phyloP scores from a whole-genome alignment of 2,329 filamentous ascomycete species.

The Myriosclerotinia duriaeana region DNA sequence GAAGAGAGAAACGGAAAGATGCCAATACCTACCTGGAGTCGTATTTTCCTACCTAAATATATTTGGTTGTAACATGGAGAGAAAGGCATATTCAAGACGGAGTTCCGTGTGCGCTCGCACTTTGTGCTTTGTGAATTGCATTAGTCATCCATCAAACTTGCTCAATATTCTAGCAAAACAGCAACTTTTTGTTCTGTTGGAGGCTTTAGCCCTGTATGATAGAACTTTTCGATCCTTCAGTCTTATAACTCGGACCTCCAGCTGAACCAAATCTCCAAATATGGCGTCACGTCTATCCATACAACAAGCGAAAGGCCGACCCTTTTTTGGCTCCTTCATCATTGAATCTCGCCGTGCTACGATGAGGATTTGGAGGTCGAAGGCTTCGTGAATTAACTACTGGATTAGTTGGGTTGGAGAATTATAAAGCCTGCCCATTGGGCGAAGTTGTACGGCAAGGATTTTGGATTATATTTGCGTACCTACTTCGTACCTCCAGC shows the following conservation, averaged over 20 bases:
- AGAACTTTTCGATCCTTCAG: too few relatives aligned
- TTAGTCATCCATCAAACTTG: background rate
- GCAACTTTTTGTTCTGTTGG: too few relatives aligned
- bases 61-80: background rate
- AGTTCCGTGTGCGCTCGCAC: slow-evolving; percentile 13
- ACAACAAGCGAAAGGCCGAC: too few relatives aligned
- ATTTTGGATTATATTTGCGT: background rate
- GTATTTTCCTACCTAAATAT: background rate
- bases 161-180: too few relatives aligned
- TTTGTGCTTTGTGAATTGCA: background rate
- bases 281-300: too few relatives aligned
- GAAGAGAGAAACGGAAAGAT: background rate
- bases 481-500: too few relatives aligned
- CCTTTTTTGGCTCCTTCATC: background rate
- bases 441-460: too few relatives aligned
- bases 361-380: background rate
- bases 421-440: background rate
- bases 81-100: background rate
- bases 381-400: background rate
- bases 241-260: too few relatives aligned
- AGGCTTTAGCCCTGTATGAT: too few relatives aligned
- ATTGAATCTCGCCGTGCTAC: background rate
- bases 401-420: background rate
- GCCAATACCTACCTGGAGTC: background rate
- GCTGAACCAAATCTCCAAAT: too few relatives aligned